Conservation (phyloP, 176 grass and related monocot species). For the Poa annua region DNA sequence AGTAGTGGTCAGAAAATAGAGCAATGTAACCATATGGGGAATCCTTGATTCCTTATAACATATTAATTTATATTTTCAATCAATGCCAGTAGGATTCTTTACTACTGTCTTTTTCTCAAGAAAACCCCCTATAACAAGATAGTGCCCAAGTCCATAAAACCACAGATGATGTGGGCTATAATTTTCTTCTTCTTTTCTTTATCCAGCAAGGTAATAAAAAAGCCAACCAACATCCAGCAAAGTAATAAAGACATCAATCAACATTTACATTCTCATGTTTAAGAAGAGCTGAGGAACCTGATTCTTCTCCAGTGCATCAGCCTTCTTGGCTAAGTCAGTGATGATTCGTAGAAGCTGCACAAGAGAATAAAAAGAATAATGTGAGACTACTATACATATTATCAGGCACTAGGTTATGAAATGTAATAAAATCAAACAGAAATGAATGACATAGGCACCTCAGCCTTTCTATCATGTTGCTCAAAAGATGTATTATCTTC, state of each 20-base stretch:
- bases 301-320: constrained; percentile 71
- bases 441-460: constrained; percentile 37
- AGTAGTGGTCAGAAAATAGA: constrained; percentile 9
- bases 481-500: constrained; percentile 32
- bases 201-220: constrained; percentile 38
- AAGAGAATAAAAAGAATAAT: constrained; percentile 40
- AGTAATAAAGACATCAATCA: constrained; percentile 17
- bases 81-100: neutral
- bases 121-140: constrained; percentile 10
- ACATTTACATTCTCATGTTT: constrained; percentile 8
- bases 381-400: neutral
- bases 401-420: constrained; percentile 2
- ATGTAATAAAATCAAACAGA: constrained; percentile 33
- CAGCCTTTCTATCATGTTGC: constrained; percentile 30
- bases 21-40: constrained; percentile 1
- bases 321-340: constrained; percentile 47
- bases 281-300: constrained; percentile 56
- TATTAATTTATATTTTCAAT: neutral
- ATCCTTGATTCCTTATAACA: neutral
- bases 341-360: constrained; percentile 67
- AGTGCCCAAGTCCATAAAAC: constrained; percentile 17
- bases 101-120: neutral
- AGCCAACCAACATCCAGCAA: constrained; percentile 26
- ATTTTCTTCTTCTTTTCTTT: constrained; percentile 17
- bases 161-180: constrained; percentile 18